Evolutionary conservation across 179 eudicot species (phyloP).

Genomic region (Silene vulgaris): DNA sequence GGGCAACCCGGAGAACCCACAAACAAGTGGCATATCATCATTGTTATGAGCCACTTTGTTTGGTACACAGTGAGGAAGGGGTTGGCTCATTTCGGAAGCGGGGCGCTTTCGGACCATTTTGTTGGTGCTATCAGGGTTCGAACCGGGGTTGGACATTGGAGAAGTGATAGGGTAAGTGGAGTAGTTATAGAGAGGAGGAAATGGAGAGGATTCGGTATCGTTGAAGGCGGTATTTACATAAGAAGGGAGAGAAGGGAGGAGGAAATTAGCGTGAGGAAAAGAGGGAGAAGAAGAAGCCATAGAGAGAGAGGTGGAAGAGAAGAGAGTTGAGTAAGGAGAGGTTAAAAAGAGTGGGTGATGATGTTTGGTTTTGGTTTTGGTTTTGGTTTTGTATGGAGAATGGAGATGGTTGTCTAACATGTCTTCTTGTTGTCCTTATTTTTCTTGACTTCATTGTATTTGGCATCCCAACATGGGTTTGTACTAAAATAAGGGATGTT

Average conservation of each 20-base stretch:
- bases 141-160: constrained; percentile 14
- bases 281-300: constrained; percentile 44
- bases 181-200: too few relatives aligned
- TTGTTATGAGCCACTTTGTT: not conserved
- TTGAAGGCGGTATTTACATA: constrained; percentile 19
- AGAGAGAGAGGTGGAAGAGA: constrained; percentile 20
- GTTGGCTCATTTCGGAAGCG: constrained; percentile 64
- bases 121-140: not conserved
- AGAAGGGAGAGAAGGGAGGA: not conserved
- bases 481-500: too few relatives aligned
- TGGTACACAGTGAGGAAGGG: not conserved
- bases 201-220: not conserved
- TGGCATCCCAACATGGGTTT: too few relatives aligned
- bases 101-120: constrained; percentile 54
- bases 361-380: too few relatives aligned
- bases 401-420: too few relatives aligned
- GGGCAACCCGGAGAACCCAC: constrained; percentile 85
- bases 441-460: too few relatives aligned
- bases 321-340: not conserved
- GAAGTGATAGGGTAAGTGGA: too few relatives aligned
- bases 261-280: constrained; percentile 36
- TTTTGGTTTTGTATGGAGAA: too few relatives aligned
- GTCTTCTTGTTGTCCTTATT: too few relatives aligned
- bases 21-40: constrained; percentile 31
- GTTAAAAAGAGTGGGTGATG: constrained; percentile 15